Evolutionary conservation across 2,329 filamentous ascomycete genomes (phyloP).

Genomic region (Xylaria sp.): DNA sequence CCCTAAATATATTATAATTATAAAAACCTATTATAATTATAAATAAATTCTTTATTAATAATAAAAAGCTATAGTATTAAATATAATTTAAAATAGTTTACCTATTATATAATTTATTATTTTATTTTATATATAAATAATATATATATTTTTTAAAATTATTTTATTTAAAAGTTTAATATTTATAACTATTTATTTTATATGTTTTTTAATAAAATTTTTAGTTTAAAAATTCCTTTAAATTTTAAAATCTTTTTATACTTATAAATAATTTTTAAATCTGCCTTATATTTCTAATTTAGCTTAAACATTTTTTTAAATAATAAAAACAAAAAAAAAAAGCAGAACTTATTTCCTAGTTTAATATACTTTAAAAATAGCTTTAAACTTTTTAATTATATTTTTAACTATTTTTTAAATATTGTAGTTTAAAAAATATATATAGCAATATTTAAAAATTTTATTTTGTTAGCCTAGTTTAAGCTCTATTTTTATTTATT

Average conservation of each 20-base stretch:
- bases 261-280: no score
- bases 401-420: not conserved
- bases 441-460: not conserved
- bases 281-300: no score
- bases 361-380: not conserved
- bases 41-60: conserved; percentile 10
- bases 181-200: conserved; percentile 2
- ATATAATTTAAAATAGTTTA: not conserved
- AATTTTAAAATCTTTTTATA: no score
- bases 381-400: not conserved
- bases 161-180: not conserved
- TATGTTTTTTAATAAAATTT: not conserved
- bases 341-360: not conserved
- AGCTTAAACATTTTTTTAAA: no score
- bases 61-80: conserved; percentile 9
- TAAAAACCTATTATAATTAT: not conserved
- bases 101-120: conserved; percentile 1
- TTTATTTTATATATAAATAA: conserved; percentile 14
- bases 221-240: not conserved
- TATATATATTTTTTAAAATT: not conserved
- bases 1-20: conserved; percentile 5
- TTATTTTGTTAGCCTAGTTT: not conserved
- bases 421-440: not conserved
- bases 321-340: not conserved
- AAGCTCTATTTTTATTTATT: not conserved